Evolutionary conservation across 2,329 filamentous ascomycete species (phyloP).

Genomic region (Paramyrothecium roridum): DNA sequence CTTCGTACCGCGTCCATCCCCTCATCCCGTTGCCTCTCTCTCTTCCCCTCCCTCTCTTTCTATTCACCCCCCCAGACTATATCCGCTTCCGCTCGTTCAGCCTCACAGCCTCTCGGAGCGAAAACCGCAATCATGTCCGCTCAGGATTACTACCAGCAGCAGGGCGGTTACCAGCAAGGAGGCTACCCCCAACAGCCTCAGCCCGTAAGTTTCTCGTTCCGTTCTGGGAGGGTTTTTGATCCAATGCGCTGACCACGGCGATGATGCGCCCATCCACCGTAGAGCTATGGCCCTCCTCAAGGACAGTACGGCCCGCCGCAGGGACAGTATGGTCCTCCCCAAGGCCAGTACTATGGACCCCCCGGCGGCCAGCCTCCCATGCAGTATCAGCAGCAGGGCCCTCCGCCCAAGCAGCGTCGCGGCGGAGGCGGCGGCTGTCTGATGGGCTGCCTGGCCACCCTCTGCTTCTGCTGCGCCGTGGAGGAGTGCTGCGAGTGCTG

Average conservation of each 20-base stretch:
- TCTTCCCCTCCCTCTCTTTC: not conserved
- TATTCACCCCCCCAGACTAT: not conserved
- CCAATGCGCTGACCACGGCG: not conserved
- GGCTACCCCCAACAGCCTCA: slow-evolving; percentile 38
- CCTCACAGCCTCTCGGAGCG: not conserved
- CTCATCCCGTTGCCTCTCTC: not conserved
- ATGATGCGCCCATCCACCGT: not conserved
- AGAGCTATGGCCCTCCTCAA: slow-evolving; percentile 27
- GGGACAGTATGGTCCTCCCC: slow-evolving; percentile 27
- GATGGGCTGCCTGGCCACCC: slow-evolving; percentile 41
- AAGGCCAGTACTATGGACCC: slow-evolving; percentile 25
- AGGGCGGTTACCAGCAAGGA: slow-evolving; percentile 19
- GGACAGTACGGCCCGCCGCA: slow-evolving; percentile 21
- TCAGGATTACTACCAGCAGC: slow-evolving; percentile 37
- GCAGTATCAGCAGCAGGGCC: slow-evolving; percentile 35
- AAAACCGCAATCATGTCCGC: slow-evolving; percentile 28
- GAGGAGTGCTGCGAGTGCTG: slow-evolving; percentile 51
- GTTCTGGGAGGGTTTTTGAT: slow-evolving; percentile 24
- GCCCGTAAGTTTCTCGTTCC: slow-evolving; percentile 27
- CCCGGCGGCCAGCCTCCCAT: slow-evolving; percentile 36
- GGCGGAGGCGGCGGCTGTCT: slow-evolving; percentile 39
- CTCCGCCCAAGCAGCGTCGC: slow-evolving; percentile 25
- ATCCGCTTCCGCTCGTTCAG: not conserved
- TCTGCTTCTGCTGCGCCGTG: slow-evolving; percentile 49
- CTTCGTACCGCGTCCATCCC: not conserved